These are phyloP conservation scores for Boletus speciosus DNA, from an alignment of 768 basidiomycete species.

Conservation along the genomic window DNA sequence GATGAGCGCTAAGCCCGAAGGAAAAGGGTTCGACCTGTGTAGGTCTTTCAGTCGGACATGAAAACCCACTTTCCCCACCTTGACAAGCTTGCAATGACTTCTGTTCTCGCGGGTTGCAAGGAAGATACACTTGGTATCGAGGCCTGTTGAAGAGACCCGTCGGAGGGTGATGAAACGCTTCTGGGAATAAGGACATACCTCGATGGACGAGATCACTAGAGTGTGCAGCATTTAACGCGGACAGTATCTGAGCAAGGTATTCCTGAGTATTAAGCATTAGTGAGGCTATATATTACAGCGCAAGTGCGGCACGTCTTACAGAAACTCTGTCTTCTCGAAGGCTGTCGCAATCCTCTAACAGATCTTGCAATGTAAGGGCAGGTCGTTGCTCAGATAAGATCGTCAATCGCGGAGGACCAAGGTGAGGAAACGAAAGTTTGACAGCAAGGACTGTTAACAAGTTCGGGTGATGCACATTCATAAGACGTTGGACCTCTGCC, in stretches of 20 bases:
- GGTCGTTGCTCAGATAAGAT: constrained; percentile 74
- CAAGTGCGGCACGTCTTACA: constrained; percentile 37
- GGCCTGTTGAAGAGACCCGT: constrained; percentile 36
- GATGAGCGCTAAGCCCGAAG: constrained; percentile 17
- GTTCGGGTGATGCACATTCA: constrained; percentile 58
- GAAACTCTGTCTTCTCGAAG: constrained; percentile 69
- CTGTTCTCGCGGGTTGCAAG: constrained; percentile 50
- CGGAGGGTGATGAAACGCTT: not conserved
- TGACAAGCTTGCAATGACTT: constrained; percentile 61
- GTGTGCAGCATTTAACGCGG: constrained; percentile 67
- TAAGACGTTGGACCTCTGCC: constrained; percentile 60
- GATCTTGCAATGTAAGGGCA: constrained; percentile 60
- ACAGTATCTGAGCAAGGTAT: constrained; percentile 69
- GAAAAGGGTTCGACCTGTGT: constrained; percentile 82
- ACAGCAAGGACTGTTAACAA: constrained; percentile 66
- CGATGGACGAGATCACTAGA: constrained; percentile 65
- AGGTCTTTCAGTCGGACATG: constrained; percentile 72
- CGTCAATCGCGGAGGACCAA: constrained; percentile 51
- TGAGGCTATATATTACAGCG: not conserved
- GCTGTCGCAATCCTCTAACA: constrained; percentile 73
- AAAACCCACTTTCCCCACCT: constrained; percentile 71
- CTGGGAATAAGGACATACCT: constrained; percentile 35
- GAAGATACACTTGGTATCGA: constrained; percentile 58
- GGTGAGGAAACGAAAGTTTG: constrained; percentile 53
- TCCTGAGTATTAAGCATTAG: constrained; percentile 43